Evolutionary conservation across 352 stramenopile genomes (phyloP).

Genomic region (Globisporangium solare): DNA sequence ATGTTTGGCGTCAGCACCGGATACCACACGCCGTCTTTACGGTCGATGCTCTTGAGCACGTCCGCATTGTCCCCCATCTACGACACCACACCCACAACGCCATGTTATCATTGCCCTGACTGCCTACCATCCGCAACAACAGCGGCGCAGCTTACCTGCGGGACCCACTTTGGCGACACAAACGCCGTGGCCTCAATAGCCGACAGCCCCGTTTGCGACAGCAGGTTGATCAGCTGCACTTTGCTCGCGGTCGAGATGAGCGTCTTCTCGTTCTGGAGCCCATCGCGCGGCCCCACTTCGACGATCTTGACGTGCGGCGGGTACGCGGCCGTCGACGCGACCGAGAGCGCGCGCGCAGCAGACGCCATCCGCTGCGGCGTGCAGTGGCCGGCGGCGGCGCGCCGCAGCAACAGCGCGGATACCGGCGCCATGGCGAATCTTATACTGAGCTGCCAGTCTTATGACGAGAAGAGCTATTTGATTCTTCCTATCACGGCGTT

Average conservation of each 20-base stretch:
- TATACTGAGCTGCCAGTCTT: not conserved
- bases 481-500: not conserved
- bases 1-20: slow-evolving; percentile 93
- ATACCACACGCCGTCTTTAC: slow-evolving; percentile 79
- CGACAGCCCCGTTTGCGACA: slow-evolving; percentile 86
- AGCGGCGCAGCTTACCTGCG: slow-evolving; percentile 51
- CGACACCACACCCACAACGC: slow-evolving; percentile 10
- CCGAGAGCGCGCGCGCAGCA: not conserved
- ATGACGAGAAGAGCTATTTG: slow-evolving; percentile 6
- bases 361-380: not conserved
- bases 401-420: not conserved
- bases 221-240: slow-evolving; percentile 87
- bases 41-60: slow-evolving; percentile 83
- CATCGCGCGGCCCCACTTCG: slow-evolving; percentile 94
- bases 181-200: slow-evolving; percentile 94
- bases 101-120: not conserved
- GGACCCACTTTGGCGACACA: slow-evolving; percentile 97
- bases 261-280: slow-evolving; percentile 94
- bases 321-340: slow-evolving; percentile 25
- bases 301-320: slow-evolving; percentile 88
- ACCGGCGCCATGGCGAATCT: too few relatives aligned
- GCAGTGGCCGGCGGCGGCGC: not conserved
- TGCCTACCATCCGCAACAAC: not conserved
- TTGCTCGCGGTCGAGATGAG: slow-evolving; percentile 89
- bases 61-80: slow-evolving; percentile 92